These are phyloP conservation scores for Magnusiomyces suaveolens DNA, from an alignment of 1,139 yeast genomes.

Conservation along the genomic window DNA sequence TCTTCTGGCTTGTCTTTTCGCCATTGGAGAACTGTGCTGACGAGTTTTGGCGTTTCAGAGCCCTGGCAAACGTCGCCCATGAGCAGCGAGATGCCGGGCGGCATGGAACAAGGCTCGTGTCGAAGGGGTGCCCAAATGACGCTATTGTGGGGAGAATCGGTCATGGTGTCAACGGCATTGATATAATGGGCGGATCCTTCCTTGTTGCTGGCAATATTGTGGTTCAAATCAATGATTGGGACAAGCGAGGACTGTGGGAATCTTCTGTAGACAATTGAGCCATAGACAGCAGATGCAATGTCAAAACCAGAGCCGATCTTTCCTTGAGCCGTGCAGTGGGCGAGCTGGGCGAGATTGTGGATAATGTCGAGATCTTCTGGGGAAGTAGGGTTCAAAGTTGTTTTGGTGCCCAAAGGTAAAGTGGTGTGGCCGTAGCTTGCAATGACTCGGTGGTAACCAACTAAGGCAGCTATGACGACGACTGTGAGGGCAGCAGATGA, in stretches of 20 bases:
- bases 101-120: conserved; percentile 49
- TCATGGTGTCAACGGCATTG: conserved; percentile 32
- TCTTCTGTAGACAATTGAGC: conserved; percentile 72
- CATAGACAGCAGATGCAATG: conserved; percentile 90
- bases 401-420: neutral
- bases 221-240: neutral
- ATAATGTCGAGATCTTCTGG: conserved; percentile 28
- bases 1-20: conserved; percentile 42
- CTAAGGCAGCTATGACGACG: conserved; percentile 62
- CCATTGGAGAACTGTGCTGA: conserved; percentile 69
- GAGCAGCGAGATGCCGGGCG: conserved; percentile 54
- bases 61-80: conserved; percentile 96
- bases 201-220: conserved; percentile 2
- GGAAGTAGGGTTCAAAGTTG: neutral
- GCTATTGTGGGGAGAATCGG: conserved; percentile 30
- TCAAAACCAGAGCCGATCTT: conserved; percentile 96
- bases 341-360: conserved; percentile 78
- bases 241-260: conserved; percentile 35
- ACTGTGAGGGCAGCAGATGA: conserved; percentile 92
- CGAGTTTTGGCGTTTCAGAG: conserved; percentile 87
- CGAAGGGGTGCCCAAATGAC: conserved; percentile 45
- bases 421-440: neutral
- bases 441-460: conserved; percentile 37
- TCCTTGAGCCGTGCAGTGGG: conserved; percentile 89
- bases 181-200: conserved; percentile 12